A percentile compares a stretch with the other conserved stretches of the same genome.
phyloP scores from a whole-genome alignment of 139 green algal genomes.

The Medakamo hakoo region DNA sequence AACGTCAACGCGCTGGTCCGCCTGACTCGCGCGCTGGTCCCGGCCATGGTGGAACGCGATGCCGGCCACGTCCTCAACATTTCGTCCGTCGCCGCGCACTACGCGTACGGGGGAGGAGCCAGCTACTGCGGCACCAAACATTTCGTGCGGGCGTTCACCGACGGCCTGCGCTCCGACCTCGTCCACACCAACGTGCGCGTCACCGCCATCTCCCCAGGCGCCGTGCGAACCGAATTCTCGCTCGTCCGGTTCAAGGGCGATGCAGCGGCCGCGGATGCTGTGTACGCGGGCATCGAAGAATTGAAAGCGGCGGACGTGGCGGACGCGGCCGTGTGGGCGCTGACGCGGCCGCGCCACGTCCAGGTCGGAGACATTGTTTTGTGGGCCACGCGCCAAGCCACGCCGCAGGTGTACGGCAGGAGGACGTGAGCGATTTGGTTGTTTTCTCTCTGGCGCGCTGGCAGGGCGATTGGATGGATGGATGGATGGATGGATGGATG shows the following conservation, averaged over 20 bases:
- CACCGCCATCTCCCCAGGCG: conserved; percentile 50
- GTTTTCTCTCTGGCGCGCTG: too few relatives aligned
- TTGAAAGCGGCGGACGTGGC: conserved; percentile 34
- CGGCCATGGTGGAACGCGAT: conserved; percentile 51
- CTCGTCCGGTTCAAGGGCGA: conserved; percentile 52
- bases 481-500: background rate
- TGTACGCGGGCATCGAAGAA: conserved; percentile 55
- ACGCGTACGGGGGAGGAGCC: conserved; percentile 51
- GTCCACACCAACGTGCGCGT: conserved; percentile 51
- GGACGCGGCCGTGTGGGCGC: background rate
- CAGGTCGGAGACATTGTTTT: background rate
- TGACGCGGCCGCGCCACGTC: background rate
- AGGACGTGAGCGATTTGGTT: background rate
- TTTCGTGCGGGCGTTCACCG: conserved; percentile 49
- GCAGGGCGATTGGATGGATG: background rate
- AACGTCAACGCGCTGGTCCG: conserved; percentile 55
- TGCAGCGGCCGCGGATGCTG: conserved; percentile 28
- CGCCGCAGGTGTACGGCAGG: background rate
- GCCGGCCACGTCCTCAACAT: conserved; percentile 68
- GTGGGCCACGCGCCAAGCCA: background rate
- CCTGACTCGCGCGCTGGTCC: conserved; percentile 36
- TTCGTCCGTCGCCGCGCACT: conserved; percentile 43
- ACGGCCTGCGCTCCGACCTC: conserved; percentile 52
- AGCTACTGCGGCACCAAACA: conserved; percentile 68
- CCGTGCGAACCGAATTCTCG: conserved; percentile 68